Conservation (phyloP, 768 basidiomycete genomes). For the Infundibulicybe gibba region DNA sequence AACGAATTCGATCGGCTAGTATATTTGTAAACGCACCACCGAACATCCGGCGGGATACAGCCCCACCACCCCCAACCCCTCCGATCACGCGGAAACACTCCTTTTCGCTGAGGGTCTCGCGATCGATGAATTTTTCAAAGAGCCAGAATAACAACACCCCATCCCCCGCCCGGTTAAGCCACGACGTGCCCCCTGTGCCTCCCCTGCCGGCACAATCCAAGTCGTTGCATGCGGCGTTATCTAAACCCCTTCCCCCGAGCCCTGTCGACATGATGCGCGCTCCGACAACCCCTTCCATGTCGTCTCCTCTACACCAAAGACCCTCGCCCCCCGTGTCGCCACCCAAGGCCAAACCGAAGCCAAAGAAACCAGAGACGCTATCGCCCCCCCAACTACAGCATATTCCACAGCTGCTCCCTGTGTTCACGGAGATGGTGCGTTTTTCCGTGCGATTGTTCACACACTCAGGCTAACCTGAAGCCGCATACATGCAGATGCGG, state of each 20-base stretch:
- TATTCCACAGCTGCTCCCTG: slow-evolving; percentile 78
- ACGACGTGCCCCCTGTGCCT: slow-evolving; percentile 34
- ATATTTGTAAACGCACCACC: neutral
- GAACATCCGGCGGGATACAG: slow-evolving; percentile 2
- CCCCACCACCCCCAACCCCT: slow-evolving; percentile 5
- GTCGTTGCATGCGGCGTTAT: slow-evolving; percentile 16
- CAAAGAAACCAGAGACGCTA: slow-evolving; percentile 39
- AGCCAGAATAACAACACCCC: slow-evolving; percentile 2
- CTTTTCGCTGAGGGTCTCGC: slow-evolving; percentile 41
- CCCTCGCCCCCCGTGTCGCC: neutral
- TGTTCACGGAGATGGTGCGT: slow-evolving; percentile 91
- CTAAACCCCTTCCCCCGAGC: slow-evolving; percentile 39
- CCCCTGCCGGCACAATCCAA: slow-evolving; percentile 36
- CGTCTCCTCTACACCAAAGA: too few relatives aligned
- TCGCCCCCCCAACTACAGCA: slow-evolving; percentile 75
- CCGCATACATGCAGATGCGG: slow-evolving; percentile 30
- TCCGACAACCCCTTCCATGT: slow-evolving; percentile 11
- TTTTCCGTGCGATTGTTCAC: neutral
- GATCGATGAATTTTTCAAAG: slow-evolving; percentile 37
- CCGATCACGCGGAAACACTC: slow-evolving; percentile 30
- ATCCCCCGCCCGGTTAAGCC: slow-evolving; percentile 20
- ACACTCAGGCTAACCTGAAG: too few relatives aligned
- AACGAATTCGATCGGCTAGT: neutral
- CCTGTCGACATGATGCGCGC: slow-evolving; percentile 16
- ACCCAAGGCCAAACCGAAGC: slow-evolving; percentile 23